These are phyloP conservation scores for Blumeriella jaapii DNA, from an alignment of 2,329 filamentous ascomycete species.

Conservation along the genomic window DNA sequence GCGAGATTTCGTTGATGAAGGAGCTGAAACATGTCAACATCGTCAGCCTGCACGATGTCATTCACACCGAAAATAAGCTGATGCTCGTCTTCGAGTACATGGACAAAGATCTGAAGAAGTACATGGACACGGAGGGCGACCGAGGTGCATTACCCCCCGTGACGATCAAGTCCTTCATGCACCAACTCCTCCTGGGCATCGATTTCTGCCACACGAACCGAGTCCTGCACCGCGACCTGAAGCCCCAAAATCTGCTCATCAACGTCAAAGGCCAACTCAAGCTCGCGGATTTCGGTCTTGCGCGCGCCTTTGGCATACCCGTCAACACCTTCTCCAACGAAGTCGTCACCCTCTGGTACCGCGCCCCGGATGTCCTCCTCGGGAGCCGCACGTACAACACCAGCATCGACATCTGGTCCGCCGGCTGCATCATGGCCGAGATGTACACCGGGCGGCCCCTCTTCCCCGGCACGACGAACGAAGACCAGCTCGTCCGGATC, in stretches of 20 bases:
- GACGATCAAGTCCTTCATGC: conserved; percentile 99
- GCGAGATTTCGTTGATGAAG: conserved; percentile 98
- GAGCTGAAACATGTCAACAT: conserved; percentile 99
- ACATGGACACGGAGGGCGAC: conserved; percentile 92
- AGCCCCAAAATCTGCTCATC: conserved; percentile 93
- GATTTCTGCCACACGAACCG: conserved; percentile 97
- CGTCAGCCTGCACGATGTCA: conserved; percentile 93
- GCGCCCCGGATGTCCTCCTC: conserved; percentile 87
- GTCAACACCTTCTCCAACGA: conserved; percentile 98
- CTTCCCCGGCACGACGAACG: conserved; percentile 95
- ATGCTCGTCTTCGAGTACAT: conserved; percentile 99
- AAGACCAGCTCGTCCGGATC: conserved; percentile 93
- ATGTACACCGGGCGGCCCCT: conserved; percentile 96
- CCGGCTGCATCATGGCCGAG: conserved; percentile 98
- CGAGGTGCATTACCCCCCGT: conserved; percentile 76
- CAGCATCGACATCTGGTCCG: conserved; percentile 99
- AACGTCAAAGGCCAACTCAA: conserved; percentile 86
- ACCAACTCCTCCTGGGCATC: conserved; percentile 88
- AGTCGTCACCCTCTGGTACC: conserved; percentile 95
- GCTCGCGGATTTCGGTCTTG: conserved; percentile 87
- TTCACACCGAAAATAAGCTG: conserved; percentile 98
- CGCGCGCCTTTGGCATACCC: conserved; percentile 88
- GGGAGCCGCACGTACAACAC: conserved; percentile 96
- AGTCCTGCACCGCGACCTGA: conserved; percentile 88
- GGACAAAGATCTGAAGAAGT: conserved; percentile 97